Evolutionary conservation across 192 early-diverging fungal genomes (phyloP).

Genomic region (Backusella tuberculispora): DNA sequence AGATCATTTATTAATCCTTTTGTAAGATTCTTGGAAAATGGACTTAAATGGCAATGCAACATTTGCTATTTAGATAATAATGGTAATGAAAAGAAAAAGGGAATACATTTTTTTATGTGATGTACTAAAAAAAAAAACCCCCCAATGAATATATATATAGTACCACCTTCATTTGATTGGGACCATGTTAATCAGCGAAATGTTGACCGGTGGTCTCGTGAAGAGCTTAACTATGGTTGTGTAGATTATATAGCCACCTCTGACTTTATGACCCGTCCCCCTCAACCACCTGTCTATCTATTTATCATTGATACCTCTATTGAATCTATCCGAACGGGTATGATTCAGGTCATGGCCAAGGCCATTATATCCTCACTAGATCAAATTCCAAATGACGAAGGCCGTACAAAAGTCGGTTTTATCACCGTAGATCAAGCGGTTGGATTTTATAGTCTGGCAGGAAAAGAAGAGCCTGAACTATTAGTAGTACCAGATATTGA

Average conservation of each 20-base stretch:
- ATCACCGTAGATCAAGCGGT: conserved; percentile 78
- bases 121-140: too few species aligned
- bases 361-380: conserved; percentile 67
- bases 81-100: conserved; percentile 44
- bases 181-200: conserved; percentile 72
- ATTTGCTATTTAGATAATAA: conserved; percentile 82
- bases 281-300: conserved; percentile 81
- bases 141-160: too few species aligned
- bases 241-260: conserved; percentile 93
- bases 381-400: conserved; percentile 73
- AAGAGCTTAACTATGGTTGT: conserved; percentile 85
- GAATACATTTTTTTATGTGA: neutral
- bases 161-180: conserved; percentile 74
- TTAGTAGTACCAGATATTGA: conserved; percentile 85
- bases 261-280: conserved; percentile 91
- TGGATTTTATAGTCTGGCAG: conserved; percentile 77
- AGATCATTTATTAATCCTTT: conserved; percentile 96
- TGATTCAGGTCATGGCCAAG: conserved; percentile 53
- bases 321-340: conserved; percentile 68
- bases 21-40: conserved; percentile 90
- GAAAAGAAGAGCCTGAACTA: conserved; percentile 66
- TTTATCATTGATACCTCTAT: conserved; percentile 85
- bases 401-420: conserved; percentile 75
- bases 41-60: conserved; percentile 94
- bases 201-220: conserved; percentile 81